Percentiles rank a stretch among this genome's conserved stretches.
phyloP scores from a whole-genome alignment of 2,329 filamentous ascomycete species.

The Botryotinia convoluta region DNA sequence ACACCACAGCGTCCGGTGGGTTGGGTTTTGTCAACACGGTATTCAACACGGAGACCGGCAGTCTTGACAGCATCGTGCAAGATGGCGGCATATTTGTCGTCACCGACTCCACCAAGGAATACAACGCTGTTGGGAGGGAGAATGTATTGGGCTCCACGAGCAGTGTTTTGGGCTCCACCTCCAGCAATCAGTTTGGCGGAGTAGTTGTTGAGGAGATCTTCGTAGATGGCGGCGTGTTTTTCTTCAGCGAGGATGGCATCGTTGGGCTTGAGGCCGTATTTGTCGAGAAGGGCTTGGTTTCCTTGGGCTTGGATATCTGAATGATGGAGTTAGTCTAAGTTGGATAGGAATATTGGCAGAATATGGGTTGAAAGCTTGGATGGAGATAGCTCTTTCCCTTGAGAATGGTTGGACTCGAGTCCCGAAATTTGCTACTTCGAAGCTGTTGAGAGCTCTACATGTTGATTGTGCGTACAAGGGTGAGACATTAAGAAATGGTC shows the following conservation, averaged over 20 bases:
- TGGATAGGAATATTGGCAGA: slow-evolving; percentile 1
- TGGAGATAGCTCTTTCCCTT: neutral
- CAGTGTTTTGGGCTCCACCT: slow-evolving; percentile 95
- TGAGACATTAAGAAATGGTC: neutral
- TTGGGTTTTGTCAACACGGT: slow-evolving; percentile 80
- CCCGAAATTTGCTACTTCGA: neutral
- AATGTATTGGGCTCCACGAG: slow-evolving; percentile 93
- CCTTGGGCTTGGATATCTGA: slow-evolving; percentile 87
- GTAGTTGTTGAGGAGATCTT: slow-evolving; percentile 89
- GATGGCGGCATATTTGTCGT: slow-evolving; percentile 92
- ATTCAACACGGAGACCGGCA: slow-evolving; percentile 89
- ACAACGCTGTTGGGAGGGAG: slow-evolving; percentile 85
- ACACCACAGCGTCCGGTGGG: slow-evolving; percentile 94
- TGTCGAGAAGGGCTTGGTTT: slow-evolving; percentile 78
- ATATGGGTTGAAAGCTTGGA: neutral
- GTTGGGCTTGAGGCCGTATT: slow-evolving; percentile 93
- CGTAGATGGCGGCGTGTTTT: slow-evolving; percentile 85
- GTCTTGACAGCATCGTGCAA: slow-evolving; percentile 82
- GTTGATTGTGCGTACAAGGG: neutral
- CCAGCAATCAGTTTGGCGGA: slow-evolving; percentile 93
- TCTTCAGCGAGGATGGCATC: slow-evolving; percentile 95
- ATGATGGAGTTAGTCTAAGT: slow-evolving; percentile 8
- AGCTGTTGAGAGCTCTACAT: neutral
- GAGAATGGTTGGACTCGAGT: neutral
- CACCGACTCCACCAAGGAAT: slow-evolving; percentile 90